phyloP scores from a whole-genome alignment of 371 early-diverging fungal genomes.

The Mycotypha africana region DNA sequence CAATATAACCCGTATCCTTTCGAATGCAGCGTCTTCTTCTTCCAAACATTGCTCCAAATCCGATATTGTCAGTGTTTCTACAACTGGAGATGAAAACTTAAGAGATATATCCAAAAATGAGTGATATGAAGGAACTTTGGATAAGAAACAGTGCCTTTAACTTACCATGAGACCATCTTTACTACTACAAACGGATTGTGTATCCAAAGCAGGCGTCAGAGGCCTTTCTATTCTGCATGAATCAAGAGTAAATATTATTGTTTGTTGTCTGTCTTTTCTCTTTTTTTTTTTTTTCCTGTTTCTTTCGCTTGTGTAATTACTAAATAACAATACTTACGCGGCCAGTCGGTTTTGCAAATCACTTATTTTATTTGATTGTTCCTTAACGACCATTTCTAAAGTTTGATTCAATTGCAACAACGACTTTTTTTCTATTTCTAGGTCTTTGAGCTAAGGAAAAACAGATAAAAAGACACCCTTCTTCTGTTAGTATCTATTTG shows the following conservation, averaged over 20 bases:
- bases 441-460: slow-evolving; percentile 39
- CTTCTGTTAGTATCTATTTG: not conserved
- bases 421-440: slow-evolving; percentile 49
- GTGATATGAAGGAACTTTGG: not conserved
- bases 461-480: too few species aligned
- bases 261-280: too few species aligned
- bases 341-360: slow-evolving; percentile 36
- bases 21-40: slow-evolving; percentile 36
- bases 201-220: slow-evolving; percentile 30
- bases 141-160: not conserved
- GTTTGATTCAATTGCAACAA: slow-evolving; percentile 38
- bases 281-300: not conserved
- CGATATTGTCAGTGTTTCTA: slow-evolving; percentile 1
- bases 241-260: not conserved
- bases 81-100: slow-evolving; percentile 1
- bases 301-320: too few species aligned
- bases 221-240: slow-evolving; percentile 28
- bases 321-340: too few species aligned
- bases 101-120: not conserved
- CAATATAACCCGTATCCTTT: slow-evolving; percentile 26
- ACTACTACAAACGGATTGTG: slow-evolving; percentile 17
- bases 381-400: slow-evolving; percentile 36
- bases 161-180: slow-evolving; percentile 29
- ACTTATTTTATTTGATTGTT: slow-evolving; percentile 31
- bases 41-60: slow-evolving; percentile 14